A percentile compares a stretch with the other conserved stretches of the same genome.
Evolutionary conservation across 257 asterid species (phyloP).

Genomic region (Cinchona pubescens): DNA sequence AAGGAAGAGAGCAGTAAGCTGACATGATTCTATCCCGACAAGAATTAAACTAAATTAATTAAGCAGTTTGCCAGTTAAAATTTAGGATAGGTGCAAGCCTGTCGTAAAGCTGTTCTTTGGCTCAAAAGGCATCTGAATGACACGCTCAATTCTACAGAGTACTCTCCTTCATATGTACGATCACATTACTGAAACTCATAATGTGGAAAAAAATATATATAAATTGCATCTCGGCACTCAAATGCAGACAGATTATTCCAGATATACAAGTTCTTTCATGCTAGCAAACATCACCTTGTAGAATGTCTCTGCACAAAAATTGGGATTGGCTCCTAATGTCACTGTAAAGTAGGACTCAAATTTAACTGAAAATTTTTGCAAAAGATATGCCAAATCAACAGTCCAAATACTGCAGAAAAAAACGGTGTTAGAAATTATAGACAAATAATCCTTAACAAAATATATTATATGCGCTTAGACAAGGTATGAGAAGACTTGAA

Average conservation of each 20-base stretch:
- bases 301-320: slow-evolving; percentile 76
- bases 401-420: slow-evolving; percentile 80
- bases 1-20: not conserved
- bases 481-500: not conserved
- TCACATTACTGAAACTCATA: not conserved
- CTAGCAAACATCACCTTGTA: slow-evolving; percentile 61
- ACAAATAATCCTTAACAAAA: not conserved
- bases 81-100: not conserved
- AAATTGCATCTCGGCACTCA: not conserved
- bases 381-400: slow-evolving; percentile 92
- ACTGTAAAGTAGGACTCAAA: slow-evolving; percentile 92
- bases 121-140: not conserved
- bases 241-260: slow-evolving; percentile 7
- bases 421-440: slow-evolving; percentile 17
- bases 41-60: not conserved
- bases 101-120: not conserved
- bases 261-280: slow-evolving; percentile 3
- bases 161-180: not conserved
- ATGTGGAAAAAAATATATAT: not conserved
- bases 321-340: slow-evolving; percentile 94
- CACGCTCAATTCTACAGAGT: not conserved
- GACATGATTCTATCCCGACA: not conserved
- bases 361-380: slow-evolving; percentile 73
- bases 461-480: not conserved
- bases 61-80: not conserved